These are phyloP conservation scores for Penstemon davidsonii DNA, from an alignment of 257 asterid species.

Conservation along the genomic window DNA sequence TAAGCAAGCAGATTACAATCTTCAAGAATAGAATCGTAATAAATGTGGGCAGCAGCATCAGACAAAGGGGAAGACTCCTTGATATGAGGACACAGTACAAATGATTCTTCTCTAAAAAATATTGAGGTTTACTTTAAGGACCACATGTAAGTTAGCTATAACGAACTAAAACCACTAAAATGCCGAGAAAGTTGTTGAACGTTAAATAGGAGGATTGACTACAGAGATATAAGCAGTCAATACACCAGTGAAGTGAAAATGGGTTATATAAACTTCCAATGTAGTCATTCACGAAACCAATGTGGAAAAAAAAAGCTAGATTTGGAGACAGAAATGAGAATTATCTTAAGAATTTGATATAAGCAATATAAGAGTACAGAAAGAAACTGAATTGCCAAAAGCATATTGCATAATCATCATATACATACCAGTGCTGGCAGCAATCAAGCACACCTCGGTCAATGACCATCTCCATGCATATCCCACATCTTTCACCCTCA, in stretches of 20 bases:
- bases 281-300: neutral
- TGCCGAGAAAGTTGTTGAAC: no score
- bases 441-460: constrained; percentile 98
- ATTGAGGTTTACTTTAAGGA: neutral
- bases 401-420: constrained; percentile 19
- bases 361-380: neutral
- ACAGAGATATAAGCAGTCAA: no score
- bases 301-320: neutral
- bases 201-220: no score
- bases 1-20: constrained; percentile 5
- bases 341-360: constrained; percentile 5
- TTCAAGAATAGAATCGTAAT: neutral
- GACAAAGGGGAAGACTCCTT: constrained; percentile 9
- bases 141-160: no score
- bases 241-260: neutral
- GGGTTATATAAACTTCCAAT: neutral
- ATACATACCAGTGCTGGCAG: constrained; percentile 89
- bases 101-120: neutral
- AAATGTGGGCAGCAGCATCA: neutral
- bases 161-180: no score
- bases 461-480: constrained; percentile 84
- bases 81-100: neutral
- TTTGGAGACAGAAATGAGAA: neutral
- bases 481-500: constrained; percentile 95
- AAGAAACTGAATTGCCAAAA: constrained; percentile 11